These are phyloP conservation scores for Cephaloascus albidus DNA, from an alignment of 805 yeast genomes.

Conservation along the genomic window DNA sequence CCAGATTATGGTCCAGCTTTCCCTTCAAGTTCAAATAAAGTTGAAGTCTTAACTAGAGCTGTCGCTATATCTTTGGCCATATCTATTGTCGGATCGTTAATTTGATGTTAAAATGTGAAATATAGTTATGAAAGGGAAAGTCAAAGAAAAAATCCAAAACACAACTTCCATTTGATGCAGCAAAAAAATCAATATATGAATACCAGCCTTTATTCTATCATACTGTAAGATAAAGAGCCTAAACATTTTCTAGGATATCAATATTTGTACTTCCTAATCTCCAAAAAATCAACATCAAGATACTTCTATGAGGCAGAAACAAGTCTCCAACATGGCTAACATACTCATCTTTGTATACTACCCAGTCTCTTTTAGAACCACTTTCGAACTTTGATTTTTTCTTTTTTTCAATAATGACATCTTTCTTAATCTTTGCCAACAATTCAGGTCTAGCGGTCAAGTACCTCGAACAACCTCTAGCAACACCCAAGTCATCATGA, in stretches of 20 bases:
- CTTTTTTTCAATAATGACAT: constrained; percentile 21
- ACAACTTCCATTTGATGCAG: no score
- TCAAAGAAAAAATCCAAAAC: no score
- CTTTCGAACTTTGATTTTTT: constrained; percentile 26
- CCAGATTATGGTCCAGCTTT: neutral
- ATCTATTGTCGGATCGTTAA: neutral
- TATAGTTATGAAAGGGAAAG: no score
- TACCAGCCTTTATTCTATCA: no score
- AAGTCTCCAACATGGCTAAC: constrained; percentile 44
- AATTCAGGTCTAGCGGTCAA: constrained; percentile 43
- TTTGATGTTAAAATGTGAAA: no score
- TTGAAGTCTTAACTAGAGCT: neutral
- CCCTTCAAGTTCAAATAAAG: neutral
- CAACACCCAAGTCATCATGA: constrained; percentile 74
- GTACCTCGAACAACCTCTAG: constrained; percentile 69
- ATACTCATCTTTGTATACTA: constrained; percentile 50
- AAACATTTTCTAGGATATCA: constrained; percentile 26
- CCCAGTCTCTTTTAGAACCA: constrained; percentile 51
- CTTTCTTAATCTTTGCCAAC: constrained; percentile 30
- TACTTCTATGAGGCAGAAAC: constrained; percentile 59
- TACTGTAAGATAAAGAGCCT: no score
- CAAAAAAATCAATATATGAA: no score
- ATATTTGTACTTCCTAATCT: constrained; percentile 51
- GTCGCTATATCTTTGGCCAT: neutral
- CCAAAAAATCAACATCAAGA: constrained; percentile 70